Evolutionary conservation across 1,139 yeast genomes (phyloP).

Genomic region (Yamadazyma sp.): DNA sequence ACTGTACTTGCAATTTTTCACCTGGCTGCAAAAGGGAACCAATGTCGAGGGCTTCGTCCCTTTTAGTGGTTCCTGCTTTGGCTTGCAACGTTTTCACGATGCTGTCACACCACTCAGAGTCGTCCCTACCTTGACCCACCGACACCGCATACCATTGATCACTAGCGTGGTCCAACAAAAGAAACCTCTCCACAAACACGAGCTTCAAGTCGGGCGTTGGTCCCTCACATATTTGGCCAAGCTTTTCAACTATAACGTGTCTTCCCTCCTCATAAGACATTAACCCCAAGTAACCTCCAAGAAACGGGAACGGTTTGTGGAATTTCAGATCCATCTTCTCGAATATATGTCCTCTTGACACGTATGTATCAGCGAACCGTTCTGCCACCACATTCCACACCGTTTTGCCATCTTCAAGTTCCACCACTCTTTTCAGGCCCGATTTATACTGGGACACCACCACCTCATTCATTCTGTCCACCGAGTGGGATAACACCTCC

Average conservation of each 20-base stretch:
- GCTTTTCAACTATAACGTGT: conserved; percentile 33
- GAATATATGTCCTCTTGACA: conserved; percentile 21
- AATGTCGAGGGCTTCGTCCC: conserved; percentile 27
- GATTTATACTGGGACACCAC: conserved; percentile 16
- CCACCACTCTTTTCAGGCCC: conserved; percentile 8
- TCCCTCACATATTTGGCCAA: conserved; percentile 28
- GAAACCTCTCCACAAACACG: conserved; percentile 66
- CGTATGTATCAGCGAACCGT: conserved; percentile 21
- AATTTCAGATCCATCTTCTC: conserved; percentile 14
- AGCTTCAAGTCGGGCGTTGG: conserved; percentile 73
- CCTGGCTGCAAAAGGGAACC: conserved; percentile 22
- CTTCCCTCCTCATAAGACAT: conserved; percentile 85
- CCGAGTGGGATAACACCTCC: conserved; percentile 65
- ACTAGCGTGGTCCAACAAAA: conserved; percentile 53
- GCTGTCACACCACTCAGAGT: conserved; percentile 33
- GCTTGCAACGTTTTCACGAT: conserved; percentile 1
- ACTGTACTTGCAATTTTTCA: conserved; percentile 35
- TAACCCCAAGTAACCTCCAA: conserved; percentile 87
- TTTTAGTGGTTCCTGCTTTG: conserved; percentile 16
- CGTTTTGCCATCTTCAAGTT: conserved; percentile 6
- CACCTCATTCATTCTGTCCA: conserved; percentile 32
- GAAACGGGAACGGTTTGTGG: conserved; percentile 58
- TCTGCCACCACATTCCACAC: conserved; percentile 28
- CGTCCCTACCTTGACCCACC: conserved; percentile 32
- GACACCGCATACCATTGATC: conserved; percentile 58